A percentile compares a stretch with the other conserved stretches of the same genome.
Evolutionary conservation across 2,329 filamentous ascomycete species (phyloP).

Genomic region (Epichloe coenophiala): DNA sequence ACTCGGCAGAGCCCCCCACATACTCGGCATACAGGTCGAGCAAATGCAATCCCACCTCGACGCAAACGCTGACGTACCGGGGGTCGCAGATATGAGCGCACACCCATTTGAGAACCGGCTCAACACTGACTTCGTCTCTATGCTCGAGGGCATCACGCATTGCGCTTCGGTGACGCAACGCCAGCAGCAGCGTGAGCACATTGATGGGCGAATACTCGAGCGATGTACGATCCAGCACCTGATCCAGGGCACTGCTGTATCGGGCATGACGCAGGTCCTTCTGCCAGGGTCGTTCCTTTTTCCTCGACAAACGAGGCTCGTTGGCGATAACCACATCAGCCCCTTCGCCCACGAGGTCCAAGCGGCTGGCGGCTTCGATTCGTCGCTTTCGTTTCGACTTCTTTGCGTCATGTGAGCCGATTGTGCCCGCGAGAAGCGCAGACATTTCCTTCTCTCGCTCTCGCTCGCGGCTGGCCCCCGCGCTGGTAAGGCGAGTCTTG

Average conservation of each 20-base stretch:
- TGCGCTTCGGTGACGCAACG: constrained; percentile 77
- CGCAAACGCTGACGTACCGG: constrained; percentile 64
- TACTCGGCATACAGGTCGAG: constrained; percentile 81
- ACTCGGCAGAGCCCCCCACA: constrained; percentile 56
- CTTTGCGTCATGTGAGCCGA: constrained; percentile 64
- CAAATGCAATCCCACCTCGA: constrained; percentile 70
- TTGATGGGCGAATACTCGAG: constrained; percentile 45
- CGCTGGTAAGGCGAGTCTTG: constrained; percentile 73
- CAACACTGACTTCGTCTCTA: constrained; percentile 67
- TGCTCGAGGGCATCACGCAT: constrained; percentile 66
- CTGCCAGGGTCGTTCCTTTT: constrained; percentile 67
- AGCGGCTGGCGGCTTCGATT: constrained; percentile 32
- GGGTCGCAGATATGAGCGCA: constrained; percentile 71
- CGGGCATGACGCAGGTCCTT: constrained; percentile 62
- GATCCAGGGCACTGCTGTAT: constrained; percentile 67
- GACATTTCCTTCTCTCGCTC: constrained; percentile 78
- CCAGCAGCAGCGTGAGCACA: constrained; percentile 65
- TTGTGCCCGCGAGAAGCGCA: constrained; percentile 61
- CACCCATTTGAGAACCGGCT: constrained; percentile 75
- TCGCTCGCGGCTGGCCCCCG: constrained; percentile 62
- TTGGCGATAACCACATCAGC: constrained; percentile 83
- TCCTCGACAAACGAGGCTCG: constrained; percentile 34
- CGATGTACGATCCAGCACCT: constrained; percentile 46
- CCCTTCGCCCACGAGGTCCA: constrained; percentile 72
- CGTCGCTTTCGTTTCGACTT: constrained; percentile 54